Evolutionary conservation across 805 yeast species (phyloP).

Genomic region (Suhomyces tanzawaensis): DNA sequence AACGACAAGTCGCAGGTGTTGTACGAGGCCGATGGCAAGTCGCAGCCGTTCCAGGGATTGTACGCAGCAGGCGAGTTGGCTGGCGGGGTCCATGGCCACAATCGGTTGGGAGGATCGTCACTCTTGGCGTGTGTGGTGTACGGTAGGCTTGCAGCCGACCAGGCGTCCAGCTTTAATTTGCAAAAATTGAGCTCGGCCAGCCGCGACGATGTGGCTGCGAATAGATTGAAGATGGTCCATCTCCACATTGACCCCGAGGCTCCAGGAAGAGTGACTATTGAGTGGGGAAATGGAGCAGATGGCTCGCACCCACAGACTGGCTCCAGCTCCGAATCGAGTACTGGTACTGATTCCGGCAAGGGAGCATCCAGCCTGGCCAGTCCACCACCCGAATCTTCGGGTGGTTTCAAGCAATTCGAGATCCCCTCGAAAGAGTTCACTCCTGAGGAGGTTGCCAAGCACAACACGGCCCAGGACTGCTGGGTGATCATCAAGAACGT

Average conservation of each 20-base stretch:
- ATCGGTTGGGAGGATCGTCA: slow-evolving; percentile 43
- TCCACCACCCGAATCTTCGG: background rate
- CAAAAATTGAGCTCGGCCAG: slow-evolving; percentile 21
- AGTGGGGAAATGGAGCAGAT: slow-evolving; percentile 19
- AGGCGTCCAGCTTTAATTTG: slow-evolving; percentile 33
- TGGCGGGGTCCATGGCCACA: slow-evolving; percentile 48
- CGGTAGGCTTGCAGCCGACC: slow-evolving; percentile 44
- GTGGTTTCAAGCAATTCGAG: slow-evolving; percentile 20
- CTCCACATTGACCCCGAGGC: slow-evolving; percentile 43
- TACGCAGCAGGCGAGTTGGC: slow-evolving; percentile 47
- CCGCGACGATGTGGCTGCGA: slow-evolving; percentile 21
- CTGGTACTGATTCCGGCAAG: slow-evolving; percentile 1
- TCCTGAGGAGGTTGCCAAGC: slow-evolving; percentile 45
- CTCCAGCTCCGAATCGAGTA: slow-evolving; percentile 1
- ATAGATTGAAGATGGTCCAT: slow-evolving; percentile 41
- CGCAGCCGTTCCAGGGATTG: slow-evolving; percentile 31
- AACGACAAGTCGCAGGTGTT: slow-evolving; percentile 43
- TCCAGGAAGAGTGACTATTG: slow-evolving; percentile 34
- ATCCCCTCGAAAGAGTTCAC: slow-evolving; percentile 51
- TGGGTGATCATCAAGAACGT: slow-evolving; percentile 56
- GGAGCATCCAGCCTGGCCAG: background rate
- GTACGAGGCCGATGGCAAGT: slow-evolving; percentile 24
- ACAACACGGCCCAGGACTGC: slow-evolving; percentile 46
- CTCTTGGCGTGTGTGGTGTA: slow-evolving; percentile 45
- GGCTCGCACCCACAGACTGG: background rate